Evolutionary conservation across 2,329 filamentous ascomycete species (phyloP), one percentile per base, ranked within the genome.

Genomic region (Beauveria bassiana): DNA sequence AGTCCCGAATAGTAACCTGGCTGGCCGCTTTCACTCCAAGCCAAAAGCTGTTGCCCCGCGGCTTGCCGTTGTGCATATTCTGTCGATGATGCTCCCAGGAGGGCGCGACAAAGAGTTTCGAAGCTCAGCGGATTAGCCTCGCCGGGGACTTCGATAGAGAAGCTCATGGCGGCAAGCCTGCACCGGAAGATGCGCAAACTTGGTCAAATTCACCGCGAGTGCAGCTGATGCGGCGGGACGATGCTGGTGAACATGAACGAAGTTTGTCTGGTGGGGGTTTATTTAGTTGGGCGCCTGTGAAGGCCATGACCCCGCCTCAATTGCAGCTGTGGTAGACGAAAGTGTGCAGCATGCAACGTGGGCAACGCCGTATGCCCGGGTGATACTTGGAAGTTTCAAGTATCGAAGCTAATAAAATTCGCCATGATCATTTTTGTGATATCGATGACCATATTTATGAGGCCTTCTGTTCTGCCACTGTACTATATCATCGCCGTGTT

Each of bases 101-200:
- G 77, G 12, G 83, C 82, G 65, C 83, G 82, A 69, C 84, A 86
- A 28, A 93, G 81, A 70, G 86, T 83, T 62, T 82, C 78, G 62
- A 82, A 74, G 63, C 74, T 86, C 65, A 93, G 78, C 60, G 89
- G 89, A 67, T 81, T 91, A 50, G 91, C 88, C 77, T 95, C 91
- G 66, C 89, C 92, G 7, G 90, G 83, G 63, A 91, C 86, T 77
- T 96, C 91, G 70, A 96, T 86, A 63, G 83, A 75, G 73, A 87
- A 87, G 71, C 80, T 84, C 88, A 91, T 91, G 69, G 63, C 71
- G 62, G 42, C 62, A 53, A 46, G 42, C 28, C 49, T 47, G 42
- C 58, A 54, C 58, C 50, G 38, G 24, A 34, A 20, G 40, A 40
- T 38, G 22, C 40, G 28, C 26, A 60, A 54, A 26, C 31, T 50